Evolutionary conservation across 345 rosid genomes (phyloP).

Genomic region (Eucalyptus paniculata): DNA sequence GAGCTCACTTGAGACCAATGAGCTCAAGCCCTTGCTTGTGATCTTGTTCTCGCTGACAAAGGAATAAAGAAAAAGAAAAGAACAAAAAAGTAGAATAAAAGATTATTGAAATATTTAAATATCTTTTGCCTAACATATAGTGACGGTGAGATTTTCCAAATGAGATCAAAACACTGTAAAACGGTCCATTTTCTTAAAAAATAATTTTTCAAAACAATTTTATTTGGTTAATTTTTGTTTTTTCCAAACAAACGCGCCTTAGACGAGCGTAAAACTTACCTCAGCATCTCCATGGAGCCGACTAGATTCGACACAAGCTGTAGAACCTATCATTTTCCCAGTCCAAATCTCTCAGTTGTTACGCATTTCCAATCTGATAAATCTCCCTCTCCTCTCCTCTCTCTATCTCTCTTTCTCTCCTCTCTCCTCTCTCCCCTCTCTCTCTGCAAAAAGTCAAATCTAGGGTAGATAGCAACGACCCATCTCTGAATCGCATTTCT

Average conservation of each 20-base stretch:
- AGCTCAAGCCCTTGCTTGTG: background rate
- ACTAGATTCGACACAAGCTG: background rate
- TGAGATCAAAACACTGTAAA: background rate
- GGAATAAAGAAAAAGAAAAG: too few relatives aligned
- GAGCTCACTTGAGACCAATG: too few relatives aligned
- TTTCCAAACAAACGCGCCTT: background rate
- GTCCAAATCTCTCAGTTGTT: background rate
- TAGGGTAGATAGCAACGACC: background rate
- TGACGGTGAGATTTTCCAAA: too few relatives aligned
- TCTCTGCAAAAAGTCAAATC: background rate
- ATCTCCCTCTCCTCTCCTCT: background rate
- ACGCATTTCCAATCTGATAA: background rate
- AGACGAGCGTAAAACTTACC: background rate
- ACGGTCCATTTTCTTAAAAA: too few relatives aligned
- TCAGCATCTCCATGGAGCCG: background rate
- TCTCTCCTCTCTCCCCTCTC: background rate
- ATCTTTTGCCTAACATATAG: too few relatives aligned
- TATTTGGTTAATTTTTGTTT: too few relatives aligned
- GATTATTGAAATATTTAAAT: too few relatives aligned
- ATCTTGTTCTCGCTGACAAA: rapidly evolving
- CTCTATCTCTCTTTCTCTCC: background rate
- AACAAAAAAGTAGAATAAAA: too few relatives aligned
- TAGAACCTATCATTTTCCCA: background rate
- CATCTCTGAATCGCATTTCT: background rate
- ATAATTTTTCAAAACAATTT: too few relatives aligned